Evolutionary conservation across 805 yeast genomes (phyloP).

Genomic region (Zygosaccharomyces kombuchaensis): DNA sequence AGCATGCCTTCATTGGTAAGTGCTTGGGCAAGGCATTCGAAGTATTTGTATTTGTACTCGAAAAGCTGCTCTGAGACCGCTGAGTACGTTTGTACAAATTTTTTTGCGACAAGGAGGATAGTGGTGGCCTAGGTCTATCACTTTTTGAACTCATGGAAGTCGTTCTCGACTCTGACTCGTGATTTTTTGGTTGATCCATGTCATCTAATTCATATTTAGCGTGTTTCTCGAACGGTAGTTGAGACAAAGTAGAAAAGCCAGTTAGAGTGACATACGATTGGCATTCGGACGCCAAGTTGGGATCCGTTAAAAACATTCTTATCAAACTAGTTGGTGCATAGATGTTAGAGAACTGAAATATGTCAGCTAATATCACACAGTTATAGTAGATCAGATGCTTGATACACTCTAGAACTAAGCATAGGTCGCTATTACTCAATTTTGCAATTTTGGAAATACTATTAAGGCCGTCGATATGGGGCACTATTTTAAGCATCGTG

Average conservation of each 20-base stretch:
- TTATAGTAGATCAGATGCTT: constrained; percentile 88
- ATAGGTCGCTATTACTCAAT: constrained; percentile 74
- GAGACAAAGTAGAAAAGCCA: constrained; percentile 31
- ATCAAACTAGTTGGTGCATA: constrained; percentile 86
- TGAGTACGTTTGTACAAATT: constrained; percentile 8
- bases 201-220: constrained; percentile 5
- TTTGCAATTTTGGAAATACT: constrained; percentile 72
- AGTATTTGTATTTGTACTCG: constrained; percentile 14
- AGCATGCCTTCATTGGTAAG: constrained; percentile 57
- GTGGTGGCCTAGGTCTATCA: constrained; percentile 4
- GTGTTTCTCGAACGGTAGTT: constrained; percentile 33
- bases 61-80: constrained; percentile 17
- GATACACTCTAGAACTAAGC: constrained; percentile 76
- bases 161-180: constrained; percentile 24
- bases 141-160: constrained; percentile 25
- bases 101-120: constrained; percentile 5
- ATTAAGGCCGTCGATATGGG: constrained; percentile 84
- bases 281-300: constrained; percentile 72
- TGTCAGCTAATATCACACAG: constrained; percentile 76
- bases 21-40: constrained; percentile 7
- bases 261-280: constrained; percentile 66
- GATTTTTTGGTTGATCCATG: constrained; percentile 8
- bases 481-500: constrained; percentile 83
- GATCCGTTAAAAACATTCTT: constrained; percentile 59
- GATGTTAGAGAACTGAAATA: constrained; percentile 82